These are phyloP conservation scores for Phylloporus scabripes DNA, from an alignment of 768 basidiomycete species.

Conservation along the genomic window DNA sequence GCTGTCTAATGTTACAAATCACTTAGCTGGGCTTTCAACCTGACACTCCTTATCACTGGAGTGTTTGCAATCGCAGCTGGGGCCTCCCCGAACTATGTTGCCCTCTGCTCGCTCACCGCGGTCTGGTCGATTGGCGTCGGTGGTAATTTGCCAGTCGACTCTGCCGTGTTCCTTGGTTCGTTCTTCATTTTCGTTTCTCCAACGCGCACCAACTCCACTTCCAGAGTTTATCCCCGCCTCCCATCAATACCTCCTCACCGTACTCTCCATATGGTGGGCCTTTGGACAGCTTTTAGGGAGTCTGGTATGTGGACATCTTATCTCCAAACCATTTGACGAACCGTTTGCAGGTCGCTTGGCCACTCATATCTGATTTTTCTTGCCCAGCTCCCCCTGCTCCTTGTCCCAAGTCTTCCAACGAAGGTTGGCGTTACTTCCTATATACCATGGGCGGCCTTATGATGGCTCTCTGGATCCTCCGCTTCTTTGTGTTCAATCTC, in stretches of 20 bases:
- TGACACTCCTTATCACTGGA: constrained; percentile 64
- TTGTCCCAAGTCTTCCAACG: constrained; percentile 51
- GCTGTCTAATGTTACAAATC: constrained; percentile 5
- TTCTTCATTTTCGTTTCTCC: background rate
- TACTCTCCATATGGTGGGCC: constrained; percentile 78
- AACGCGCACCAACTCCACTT: background rate
- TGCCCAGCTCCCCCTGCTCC: constrained; percentile 44
- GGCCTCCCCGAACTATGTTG: constrained; percentile 47
- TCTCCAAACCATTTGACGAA: background rate
- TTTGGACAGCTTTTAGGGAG: constrained; percentile 64
- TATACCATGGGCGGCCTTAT: constrained; percentile 68
- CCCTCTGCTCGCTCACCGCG: constrained; percentile 48
- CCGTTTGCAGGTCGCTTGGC: constrained; percentile 58
- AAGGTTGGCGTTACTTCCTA: constrained; percentile 76
- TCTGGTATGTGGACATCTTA: constrained; percentile 26
- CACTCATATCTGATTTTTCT: constrained; percentile 63
- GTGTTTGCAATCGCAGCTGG: constrained; percentile 63
- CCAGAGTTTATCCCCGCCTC: constrained; percentile 64
- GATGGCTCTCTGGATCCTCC: constrained; percentile 53
- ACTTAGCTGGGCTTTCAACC: constrained; percentile 56
- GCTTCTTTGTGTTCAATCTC: constrained; percentile 62
- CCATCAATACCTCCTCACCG: constrained; percentile 70
- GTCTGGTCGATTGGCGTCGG: constrained; percentile 66
- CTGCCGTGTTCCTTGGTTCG: constrained; percentile 67
- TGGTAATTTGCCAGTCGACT: constrained; percentile 71